A percentile compares a stretch with the other conserved stretches of the same genome.
These are phyloP conservation scores for Colletotrichum liriopes DNA, from an alignment of 2,329 filamentous ascomycete genomes.

Conservation along the genomic window DNA sequence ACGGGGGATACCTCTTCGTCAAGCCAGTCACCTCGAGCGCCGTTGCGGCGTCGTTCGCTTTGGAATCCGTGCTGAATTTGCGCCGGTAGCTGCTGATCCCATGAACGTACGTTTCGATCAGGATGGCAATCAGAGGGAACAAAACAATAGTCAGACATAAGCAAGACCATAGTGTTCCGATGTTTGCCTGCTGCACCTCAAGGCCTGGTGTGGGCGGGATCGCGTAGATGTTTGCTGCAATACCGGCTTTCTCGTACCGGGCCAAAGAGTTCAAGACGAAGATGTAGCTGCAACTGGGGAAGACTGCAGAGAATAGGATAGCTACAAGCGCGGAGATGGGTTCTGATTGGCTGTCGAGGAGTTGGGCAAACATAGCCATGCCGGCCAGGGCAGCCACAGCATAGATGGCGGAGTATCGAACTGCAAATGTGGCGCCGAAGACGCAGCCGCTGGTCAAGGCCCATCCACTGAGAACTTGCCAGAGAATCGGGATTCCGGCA, in stretches of 20 bases:
- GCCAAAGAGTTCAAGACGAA: slow-evolving; percentile 48
- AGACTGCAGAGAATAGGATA: slow-evolving; percentile 45
- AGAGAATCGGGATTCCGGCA: slow-evolving; percentile 48
- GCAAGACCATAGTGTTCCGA: too few relatives aligned
- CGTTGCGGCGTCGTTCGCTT: too few relatives aligned
- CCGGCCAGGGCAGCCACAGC: slow-evolving; percentile 45
- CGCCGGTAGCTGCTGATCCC: too few relatives aligned
- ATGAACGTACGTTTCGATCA: too few relatives aligned
- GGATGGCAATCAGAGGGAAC: too few relatives aligned
- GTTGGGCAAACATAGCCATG: slow-evolving; percentile 41
- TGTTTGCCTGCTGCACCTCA: slow-evolving; percentile 35
- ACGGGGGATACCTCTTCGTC: slow-evolving; percentile 46
- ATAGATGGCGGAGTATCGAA: slow-evolving; percentile 44
- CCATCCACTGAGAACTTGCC: slow-evolving; percentile 62
- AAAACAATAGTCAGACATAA: too few relatives aligned
- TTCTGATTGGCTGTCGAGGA: slow-evolving; percentile 4
- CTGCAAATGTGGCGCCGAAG: slow-evolving; percentile 56
- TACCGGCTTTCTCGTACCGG: slow-evolving; percentile 44
- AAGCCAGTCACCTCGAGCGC: slow-evolving; percentile 30
- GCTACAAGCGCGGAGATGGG: slow-evolving; percentile 29
- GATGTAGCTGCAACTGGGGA: slow-evolving; percentile 50
- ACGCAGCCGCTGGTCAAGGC: slow-evolving; percentile 75
- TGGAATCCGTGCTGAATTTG: too few relatives aligned
- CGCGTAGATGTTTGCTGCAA: slow-evolving; percentile 42
- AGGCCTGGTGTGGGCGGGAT: slow-evolving; percentile 46